Conservation (phyloP, 805 yeast genomes). For the Blastobotrys chiropterorum region DNA sequence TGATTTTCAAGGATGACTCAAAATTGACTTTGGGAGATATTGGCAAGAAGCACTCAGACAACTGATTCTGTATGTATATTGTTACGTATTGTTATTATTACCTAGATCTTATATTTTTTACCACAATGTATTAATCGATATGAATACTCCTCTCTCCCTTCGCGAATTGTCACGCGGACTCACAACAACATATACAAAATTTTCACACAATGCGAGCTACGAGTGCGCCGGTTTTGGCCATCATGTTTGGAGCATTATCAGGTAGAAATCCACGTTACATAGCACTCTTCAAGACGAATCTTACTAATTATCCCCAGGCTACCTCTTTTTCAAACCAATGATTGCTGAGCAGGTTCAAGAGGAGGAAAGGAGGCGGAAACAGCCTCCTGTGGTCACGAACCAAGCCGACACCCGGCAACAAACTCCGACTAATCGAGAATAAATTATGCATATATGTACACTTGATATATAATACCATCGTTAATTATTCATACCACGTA, state of each 20-base stretch:
- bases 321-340: conserved; percentile 7
- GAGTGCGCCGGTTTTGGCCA: conserved; percentile 2
- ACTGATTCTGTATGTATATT: neutral
- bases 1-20: conserved; percentile 39
- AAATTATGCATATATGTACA: neutral
- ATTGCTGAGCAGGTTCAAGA: conserved; percentile 1
- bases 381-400: neutral
- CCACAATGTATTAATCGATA: too few relatives aligned
- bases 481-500: conserved; percentile 44
- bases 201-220: conserved; percentile 1
- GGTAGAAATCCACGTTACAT: neutral
- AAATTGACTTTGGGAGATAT: neutral
- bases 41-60: neutral
- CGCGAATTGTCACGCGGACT: neutral
- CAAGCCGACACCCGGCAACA: neutral
- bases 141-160: too few relatives aligned
- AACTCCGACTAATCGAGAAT: conserved; percentile 1
- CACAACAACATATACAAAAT: neutral
- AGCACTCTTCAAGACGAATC: too few relatives aligned
- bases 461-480: neutral
- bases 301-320: conserved; percentile 2
- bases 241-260: conserved; percentile 3
- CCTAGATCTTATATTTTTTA: too few relatives aligned
- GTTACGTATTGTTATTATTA: too few relatives aligned
- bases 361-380: neutral